Conservation (phyloP, 2,329 filamentous ascomycete species). For the Colletotrichum sp. region DNA sequence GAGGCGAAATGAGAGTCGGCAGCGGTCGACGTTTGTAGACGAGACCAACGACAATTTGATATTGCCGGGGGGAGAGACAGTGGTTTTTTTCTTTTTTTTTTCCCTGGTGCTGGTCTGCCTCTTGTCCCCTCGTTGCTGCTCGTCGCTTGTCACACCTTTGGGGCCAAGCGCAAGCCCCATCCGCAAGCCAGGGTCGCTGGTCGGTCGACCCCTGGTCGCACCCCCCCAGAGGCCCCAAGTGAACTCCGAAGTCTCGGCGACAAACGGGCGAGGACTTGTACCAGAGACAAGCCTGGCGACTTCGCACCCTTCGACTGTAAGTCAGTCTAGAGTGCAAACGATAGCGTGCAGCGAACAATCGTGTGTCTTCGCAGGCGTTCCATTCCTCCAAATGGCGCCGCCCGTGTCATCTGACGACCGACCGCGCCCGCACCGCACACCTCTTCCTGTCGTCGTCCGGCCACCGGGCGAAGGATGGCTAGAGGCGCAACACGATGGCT, state of each 20-base stretch:
- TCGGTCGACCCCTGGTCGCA: slow-evolving; percentile 5
- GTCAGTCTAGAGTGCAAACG: not conserved
- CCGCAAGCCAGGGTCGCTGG: slow-evolving; percentile 12
- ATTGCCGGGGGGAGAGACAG: slow-evolving; percentile 1
- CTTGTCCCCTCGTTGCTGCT: not conserved
- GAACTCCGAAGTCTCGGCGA: slow-evolving; percentile 20
- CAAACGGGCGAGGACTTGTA: slow-evolving; percentile 16
- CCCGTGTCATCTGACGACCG: slow-evolving; percentile 17
- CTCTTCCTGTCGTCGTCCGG: slow-evolving; percentile 4
- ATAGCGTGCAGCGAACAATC: slow-evolving; percentile 8
- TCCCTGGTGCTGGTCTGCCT: not conserved
- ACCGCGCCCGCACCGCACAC: slow-evolving; percentile 1
- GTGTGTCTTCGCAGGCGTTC: slow-evolving; percentile 11
- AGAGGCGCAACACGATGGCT: not conserved
- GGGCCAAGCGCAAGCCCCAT: slow-evolving; percentile 17
- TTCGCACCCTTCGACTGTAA: not conserved
- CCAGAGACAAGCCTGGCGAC: not conserved
- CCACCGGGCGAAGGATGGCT: not conserved
- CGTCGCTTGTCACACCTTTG: slow-evolving; percentile 10
- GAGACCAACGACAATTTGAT: not conserved
- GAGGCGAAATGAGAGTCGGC: not conserved
- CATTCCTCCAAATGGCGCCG: slow-evolving; percentile 14
- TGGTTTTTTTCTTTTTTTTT: not conserved
- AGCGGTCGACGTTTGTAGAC: not conserved
- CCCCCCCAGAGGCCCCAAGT: not conserved